phyloP scores from a whole-genome alignment of 352 stramenopile species.

The Phytopythium cucurbitacearum region DNA sequence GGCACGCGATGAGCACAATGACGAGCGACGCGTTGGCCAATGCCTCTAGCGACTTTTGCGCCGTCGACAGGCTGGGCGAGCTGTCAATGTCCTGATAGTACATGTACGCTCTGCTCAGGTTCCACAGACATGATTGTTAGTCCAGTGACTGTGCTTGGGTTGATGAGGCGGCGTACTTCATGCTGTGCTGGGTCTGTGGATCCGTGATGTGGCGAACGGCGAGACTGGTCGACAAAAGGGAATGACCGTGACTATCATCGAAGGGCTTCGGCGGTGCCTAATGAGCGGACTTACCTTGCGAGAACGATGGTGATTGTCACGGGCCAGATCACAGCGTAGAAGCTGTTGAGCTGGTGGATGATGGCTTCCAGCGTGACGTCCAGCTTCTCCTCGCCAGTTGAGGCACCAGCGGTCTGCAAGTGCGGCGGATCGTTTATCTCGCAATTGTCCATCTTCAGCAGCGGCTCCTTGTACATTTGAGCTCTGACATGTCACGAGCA shows the following conservation, averaged over 20 bases:
- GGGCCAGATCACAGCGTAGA: slow-evolving; percentile 70
- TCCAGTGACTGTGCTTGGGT: no score
- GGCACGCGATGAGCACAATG: slow-evolving; percentile 68
- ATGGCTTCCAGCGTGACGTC: slow-evolving; percentile 24
- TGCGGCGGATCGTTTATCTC: slow-evolving; percentile 9
- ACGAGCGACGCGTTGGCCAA: slow-evolving; percentile 78
- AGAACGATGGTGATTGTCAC: slow-evolving; percentile 71
- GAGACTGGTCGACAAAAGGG: slow-evolving; percentile 23
- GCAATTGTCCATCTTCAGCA: slow-evolving; percentile 25
- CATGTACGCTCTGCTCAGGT: slow-evolving; percentile 54
- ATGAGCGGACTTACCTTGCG: slow-evolving; percentile 31
- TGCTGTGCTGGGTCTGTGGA: slow-evolving; percentile 34
- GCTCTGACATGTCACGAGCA: slow-evolving; percentile 8
- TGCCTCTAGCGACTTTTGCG: slow-evolving; percentile 48
- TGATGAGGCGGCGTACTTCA: slow-evolving; percentile 37
- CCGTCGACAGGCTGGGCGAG: slow-evolving; percentile 23
- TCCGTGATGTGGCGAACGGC: slow-evolving; percentile 45
- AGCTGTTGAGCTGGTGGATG: slow-evolving; percentile 70
- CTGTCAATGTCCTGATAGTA: slow-evolving; percentile 74
- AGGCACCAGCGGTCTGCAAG: slow-evolving; percentile 12
- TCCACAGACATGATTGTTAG: neutral
- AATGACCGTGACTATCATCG: neutral
- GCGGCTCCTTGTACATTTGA: slow-evolving; percentile 47
- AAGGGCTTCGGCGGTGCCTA: neutral
- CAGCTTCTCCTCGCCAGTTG: slow-evolving; percentile 8